phyloP scores from a whole-genome alignment of 1,284 basidiomycete genomes.

The Agroathelia rolfsii region DNA sequence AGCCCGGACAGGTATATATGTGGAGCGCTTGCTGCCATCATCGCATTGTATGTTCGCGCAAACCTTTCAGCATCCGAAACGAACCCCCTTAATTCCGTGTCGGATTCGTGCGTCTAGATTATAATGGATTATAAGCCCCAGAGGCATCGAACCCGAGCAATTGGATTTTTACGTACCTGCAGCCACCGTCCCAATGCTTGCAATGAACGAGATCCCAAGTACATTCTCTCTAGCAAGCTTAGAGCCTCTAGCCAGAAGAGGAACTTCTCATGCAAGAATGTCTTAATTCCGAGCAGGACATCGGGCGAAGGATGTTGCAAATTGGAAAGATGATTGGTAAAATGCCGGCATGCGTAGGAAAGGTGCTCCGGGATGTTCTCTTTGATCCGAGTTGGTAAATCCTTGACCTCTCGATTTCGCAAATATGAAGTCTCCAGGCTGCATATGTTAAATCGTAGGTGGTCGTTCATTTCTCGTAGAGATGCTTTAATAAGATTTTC shows the following conservation, averaged over 20 bases:
- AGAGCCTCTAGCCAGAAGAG: slow-evolving; percentile 21
- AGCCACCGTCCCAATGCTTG: too few species aligned
- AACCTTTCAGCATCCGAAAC: slow-evolving; percentile 11
- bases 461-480: slow-evolving; percentile 13
- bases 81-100: too few species aligned
- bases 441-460: slow-evolving; percentile 24
- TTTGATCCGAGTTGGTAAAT: slow-evolving; percentile 8
- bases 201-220: too few species aligned
- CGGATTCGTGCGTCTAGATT: too few species aligned
- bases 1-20: slow-evolving; percentile 15
- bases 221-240: slow-evolving; percentile 12
- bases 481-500: slow-evolving; percentile 11
- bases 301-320: neutral
- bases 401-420: slow-evolving; percentile 13
- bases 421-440: slow-evolving; percentile 18
- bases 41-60: slow-evolving; percentile 6
- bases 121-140: too few species aligned
- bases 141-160: too few species aligned
- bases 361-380: slow-evolving; percentile 13
- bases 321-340: slow-evolving; percentile 17
- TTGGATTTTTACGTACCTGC: too few species aligned
- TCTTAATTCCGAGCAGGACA: slow-evolving; percentile 1
- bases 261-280: slow-evolving; percentile 13
- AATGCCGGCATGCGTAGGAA: slow-evolving; percentile 18
- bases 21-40: slow-evolving; percentile 12